A percentile compares a stretch with the other conserved stretches of the same genome.
Conservation (phyloP, 345 rosid genomes). For the Hibiscus mutabilis region DNA sequence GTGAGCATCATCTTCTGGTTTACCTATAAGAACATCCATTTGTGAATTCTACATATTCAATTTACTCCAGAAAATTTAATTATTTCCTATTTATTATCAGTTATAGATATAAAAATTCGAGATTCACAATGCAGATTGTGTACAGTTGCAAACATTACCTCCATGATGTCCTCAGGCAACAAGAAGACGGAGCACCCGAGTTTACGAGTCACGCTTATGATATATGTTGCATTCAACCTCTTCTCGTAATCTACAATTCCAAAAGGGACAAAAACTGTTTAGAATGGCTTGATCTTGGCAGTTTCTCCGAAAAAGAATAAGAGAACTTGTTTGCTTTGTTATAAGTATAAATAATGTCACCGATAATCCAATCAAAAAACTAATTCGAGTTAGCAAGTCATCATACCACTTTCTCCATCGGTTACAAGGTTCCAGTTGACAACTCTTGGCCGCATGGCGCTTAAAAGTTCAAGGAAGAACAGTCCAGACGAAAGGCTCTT, state of each 20-base stretch:
- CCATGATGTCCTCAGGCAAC: conserved; percentile 92
- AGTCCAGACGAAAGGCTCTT: conserved; percentile 66
- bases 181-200: conserved; percentile 95
- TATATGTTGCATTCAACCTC: conserved; percentile 91
- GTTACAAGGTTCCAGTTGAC: conserved; percentile 96
- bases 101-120: not conserved
- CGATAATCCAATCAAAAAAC: too few relatives aligned
- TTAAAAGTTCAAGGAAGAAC: conserved; percentile 84
- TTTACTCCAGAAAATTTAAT: not conserved
- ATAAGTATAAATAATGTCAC: not conserved
- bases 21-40: conserved; percentile 35
- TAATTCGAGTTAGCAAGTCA: not conserved
- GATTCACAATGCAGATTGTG: not conserved
- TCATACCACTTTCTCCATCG: conserved; percentile 80
- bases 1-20: conserved; percentile 90
- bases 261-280: not conserved
- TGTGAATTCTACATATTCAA: not conserved
- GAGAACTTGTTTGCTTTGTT: not conserved
- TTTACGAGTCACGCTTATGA: conserved; percentile 87
- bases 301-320: not conserved
- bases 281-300: not conserved
- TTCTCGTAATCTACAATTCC: conserved; percentile 63
- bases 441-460: conserved; percentile 86
- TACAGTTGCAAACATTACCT: conserved; percentile 33
- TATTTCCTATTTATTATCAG: not conserved